Conservation (phyloP, 345 rosid species). For the Clausena lansium region DNA sequence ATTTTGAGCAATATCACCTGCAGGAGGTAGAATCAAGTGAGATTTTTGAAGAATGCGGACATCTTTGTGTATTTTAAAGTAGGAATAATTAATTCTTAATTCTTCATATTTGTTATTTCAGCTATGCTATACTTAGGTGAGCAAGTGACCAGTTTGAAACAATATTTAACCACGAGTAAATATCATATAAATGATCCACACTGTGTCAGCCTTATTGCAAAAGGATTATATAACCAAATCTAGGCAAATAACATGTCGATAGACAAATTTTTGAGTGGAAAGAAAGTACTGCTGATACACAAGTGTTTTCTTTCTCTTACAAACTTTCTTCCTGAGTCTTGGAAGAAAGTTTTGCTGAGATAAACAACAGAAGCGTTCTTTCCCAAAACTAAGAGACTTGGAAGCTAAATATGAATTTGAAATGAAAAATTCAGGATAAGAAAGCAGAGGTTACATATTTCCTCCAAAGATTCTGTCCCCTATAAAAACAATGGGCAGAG, state of each 20-base stretch:
- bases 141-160: neutral
- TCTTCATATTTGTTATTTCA: neutral
- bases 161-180: neutral
- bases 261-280: neutral
- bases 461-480: neutral
- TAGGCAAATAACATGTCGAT: neutral
- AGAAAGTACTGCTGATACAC: neutral
- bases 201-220: no score
- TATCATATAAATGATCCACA: neutral
- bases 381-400: neutral
- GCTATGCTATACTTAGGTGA: neutral
- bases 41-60: conserved; percentile 5
- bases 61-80: conserved; percentile 1
- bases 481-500: neutral
- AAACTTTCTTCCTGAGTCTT: no score
- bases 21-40: conserved; percentile 32
- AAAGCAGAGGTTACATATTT: neutral
- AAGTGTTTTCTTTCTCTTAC: neutral
- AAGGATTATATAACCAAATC: neutral
- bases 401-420: neutral
- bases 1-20: conserved; percentile 43
- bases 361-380: neutral
- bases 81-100: conserved; percentile 5
- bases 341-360: no score
- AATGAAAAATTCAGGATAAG: neutral